phyloP scores from a whole-genome alignment of 2,329 filamentous ascomycete species.

The Pseudogymnoascus sp. region DNA sequence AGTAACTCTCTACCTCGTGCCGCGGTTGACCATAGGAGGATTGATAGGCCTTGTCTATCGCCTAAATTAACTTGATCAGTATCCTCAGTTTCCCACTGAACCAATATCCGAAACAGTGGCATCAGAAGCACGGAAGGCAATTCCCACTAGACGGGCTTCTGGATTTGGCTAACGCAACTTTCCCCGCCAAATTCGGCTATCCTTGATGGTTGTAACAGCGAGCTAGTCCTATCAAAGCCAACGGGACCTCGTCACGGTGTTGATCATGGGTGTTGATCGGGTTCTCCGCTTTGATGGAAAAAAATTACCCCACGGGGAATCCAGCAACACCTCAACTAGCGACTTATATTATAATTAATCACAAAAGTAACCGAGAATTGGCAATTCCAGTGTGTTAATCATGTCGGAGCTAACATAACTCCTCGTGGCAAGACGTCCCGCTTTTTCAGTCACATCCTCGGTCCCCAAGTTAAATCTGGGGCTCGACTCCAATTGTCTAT shows the following conservation, averaged over 20 bases:
- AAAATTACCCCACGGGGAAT: not conserved
- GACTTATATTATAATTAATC: not conserved
- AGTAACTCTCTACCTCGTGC: no score
- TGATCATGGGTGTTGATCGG: not conserved
- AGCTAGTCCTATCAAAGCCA: not conserved
- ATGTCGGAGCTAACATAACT: not conserved
- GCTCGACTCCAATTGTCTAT: not conserved
- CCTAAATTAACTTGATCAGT: not conserved
- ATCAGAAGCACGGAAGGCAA: not conserved
- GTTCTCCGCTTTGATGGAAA: not conserved
- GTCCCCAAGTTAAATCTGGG: not conserved
- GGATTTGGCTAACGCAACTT: not conserved
- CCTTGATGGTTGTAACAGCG: not conserved
- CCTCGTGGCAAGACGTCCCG: not conserved
- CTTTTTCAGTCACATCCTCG: not conserved
- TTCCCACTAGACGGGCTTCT: not conserved
- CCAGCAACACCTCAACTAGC: not conserved
- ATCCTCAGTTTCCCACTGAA: no score
- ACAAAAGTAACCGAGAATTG: not conserved
- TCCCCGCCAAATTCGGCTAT: no score
- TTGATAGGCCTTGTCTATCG: not conserved
- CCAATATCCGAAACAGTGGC: not conserved
- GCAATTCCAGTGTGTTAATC: not conserved
- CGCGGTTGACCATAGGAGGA: no score
- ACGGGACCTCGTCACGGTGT: not conserved